Evolutionary conservation across 2,329 filamentous ascomycete species (phyloP), one percentile per base, ranked within the genome.

Genomic region (Sporothrix brasiliensis): DNA sequence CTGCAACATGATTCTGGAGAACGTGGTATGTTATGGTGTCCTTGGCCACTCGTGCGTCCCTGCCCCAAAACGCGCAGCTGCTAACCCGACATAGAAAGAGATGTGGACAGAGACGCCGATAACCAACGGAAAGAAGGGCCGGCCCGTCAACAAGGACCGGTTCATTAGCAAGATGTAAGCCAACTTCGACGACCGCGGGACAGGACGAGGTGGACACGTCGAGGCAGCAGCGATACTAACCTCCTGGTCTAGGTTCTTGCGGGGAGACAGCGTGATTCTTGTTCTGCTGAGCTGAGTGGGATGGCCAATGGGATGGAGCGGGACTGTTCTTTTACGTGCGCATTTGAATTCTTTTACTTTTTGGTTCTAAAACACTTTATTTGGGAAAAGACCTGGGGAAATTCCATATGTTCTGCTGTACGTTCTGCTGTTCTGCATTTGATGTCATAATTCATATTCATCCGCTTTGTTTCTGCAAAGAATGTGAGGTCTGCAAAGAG

Each of bases 81-180:
- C 67, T 69, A 11, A 60, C 54, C 53, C 24, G 16, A 14, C 14
- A 1, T 54, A 73, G 71, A 96, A 96, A 86, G 95, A 99, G 84
- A 98, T 99, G 94, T 99, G 95, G 95, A 97, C 94, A 11, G 95
- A 99, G 83, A 95, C 92, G 70, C 93, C 94, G 65, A 86, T 92
- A 77, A 89, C 91, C 27, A 91, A 90, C 74, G 94, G 94, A 75
- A 95, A 94, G 85, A 94, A 93, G 83, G 94, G 94, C 70, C 86
- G 91, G 77, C 89, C 91, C 58, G 92, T 98, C 73, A 99, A 99
- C 84, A 97, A 98, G 88, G 95, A 99, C 81, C 87, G 95, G 54
- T 97, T 97, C 81, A 95, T 98, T 78, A 97, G 92, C 86, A 97
- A 97, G 85, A 94, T 97, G 94, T 71, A 53, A 54, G 73, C 63